Evolutionary conservation across 768 basidiomycete species (phyloP), one percentile per base, ranked within the genome.

Genomic region (Rhizopogon vesiculosus): DNA sequence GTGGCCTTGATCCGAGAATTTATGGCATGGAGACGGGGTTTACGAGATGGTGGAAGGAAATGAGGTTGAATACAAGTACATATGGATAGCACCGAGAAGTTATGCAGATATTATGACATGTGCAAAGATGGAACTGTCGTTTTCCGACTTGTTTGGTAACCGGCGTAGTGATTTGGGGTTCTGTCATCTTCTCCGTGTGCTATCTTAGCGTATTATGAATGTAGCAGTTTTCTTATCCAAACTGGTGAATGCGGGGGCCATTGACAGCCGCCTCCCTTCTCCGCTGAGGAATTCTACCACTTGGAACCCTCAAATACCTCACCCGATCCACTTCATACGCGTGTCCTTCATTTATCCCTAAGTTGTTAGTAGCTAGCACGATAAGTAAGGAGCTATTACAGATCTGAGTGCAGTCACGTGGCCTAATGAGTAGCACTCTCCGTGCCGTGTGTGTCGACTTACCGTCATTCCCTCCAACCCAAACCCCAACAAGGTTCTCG

Each of bases 1-100:
- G 85, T 90, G 3, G 84, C 90, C 1, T 76, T 87, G 10, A 59
- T 91, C 22, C 80, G 84, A 66, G 94, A 96, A 69, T 51, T 89
- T n/a, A 64, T 76, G 41, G 81, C 79, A 0, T 92, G 89, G 88
- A 75, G 74, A 56, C 59, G 51, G 35, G 67, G 62, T 31, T 56
- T 54, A 44, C 62, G 41, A 46, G 35, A 50, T 29, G 55, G 43
- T 16, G 45, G 62, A 56, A 42, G 56, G 16, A 45, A 55, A 55
- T 66, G 57, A 66, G 40, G 44, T 18, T 49, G 43, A 42, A 13
- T 38, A 45, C 58, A 59, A 9, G 31, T 9, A 9, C n/a, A n/a
- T n/a, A n/a, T 31, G 31, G 31, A 33, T 38, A 12, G 35, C 35
- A 48, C 28, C 7, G 33, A n/a, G 45, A 28, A 9, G 25, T 16